These are phyloP conservation scores for Fraxinus quadrangulata DNA, from an alignment of 257 asterid genomes.

Conservation along the genomic window DNA sequence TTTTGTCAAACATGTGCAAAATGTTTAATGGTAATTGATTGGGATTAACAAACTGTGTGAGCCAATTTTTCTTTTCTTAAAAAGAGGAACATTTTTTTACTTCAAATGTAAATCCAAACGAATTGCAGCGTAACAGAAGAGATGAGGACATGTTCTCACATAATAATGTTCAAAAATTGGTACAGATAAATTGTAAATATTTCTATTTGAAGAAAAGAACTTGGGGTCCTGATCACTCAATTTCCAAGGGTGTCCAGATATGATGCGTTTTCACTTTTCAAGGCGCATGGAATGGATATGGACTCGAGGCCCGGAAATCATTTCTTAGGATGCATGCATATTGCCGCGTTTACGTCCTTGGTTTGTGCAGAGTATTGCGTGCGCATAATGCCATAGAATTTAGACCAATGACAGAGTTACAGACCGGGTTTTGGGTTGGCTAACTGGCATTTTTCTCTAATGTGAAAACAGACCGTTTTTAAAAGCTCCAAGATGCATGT, in stretches of 20 bases:
- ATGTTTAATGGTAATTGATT: no score
- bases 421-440: not conserved
- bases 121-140: no score
- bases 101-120: no score
- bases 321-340: not conserved
- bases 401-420: not conserved
- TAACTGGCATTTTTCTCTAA: not conserved
- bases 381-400: not conserved
- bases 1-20: no score
- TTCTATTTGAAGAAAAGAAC: no score
- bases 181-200: not conserved
- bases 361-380: not conserved
- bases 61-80: no score
- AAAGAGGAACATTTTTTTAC: no score
- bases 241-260: not conserved
- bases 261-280: not conserved
- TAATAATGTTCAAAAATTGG: not conserved
- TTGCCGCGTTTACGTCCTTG: no score
- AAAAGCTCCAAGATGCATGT: not conserved
- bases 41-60: no score
- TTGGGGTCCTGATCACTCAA: not conserved
- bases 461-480: not conserved
- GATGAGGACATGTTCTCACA: no score
- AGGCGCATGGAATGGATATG: not conserved
- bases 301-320: not conserved